Evolutionary conservation across 371 early-diverging fungal genomes (phyloP), one percentile per base, ranked within the genome.

Genomic region (Rhizomucor miehei): DNA sequence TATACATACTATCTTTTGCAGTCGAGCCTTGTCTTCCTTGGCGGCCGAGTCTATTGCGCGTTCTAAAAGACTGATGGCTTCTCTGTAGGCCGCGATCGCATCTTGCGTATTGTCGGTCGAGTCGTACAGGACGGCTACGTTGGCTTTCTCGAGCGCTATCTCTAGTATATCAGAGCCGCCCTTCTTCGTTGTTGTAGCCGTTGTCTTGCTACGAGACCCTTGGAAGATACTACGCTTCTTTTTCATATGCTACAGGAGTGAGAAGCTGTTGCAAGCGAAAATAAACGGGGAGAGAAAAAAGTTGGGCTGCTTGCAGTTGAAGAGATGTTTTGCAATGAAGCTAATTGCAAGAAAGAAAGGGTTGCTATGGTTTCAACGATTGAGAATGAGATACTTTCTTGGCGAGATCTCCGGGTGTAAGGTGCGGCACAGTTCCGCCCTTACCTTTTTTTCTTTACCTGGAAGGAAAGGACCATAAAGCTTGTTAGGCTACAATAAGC

Each of bases 1-100:
- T 17, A 29, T 16, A 51, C 65, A 50, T 63, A 67, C 68, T 29
- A 63, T 67, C 49, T 67, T 60, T 48, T 60, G 48, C 35, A 67
- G 52, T 39, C 63, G 41, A 19, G 41, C 17, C 29, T 51, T 51
- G 52, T 67, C 63, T 39, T 38, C 44, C 8, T 29, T 29, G 25
- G 54, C 35, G 6, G 45, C 49, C 24, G 38, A 16, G 4, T 48
- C 44, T n/a, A 65, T 43, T 14, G 60, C 65, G 23, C 56, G 41
- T 16, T 56, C 48, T 17, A 67, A 48, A 17, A 67, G 35, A 14
- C 34, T 34, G 1, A 63, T 40, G 13, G 63, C 68, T 35, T 67
- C 68, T 6, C 50, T 51, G 35, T 67, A 67, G 8, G 61, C 49
- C 13, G 39, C 44, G 24, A 63, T 24, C 3, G 68, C 68, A n/a